Conservation (phyloP, 2,329 filamentous ascomycete species). For the Balansia obtecta region DNA sequence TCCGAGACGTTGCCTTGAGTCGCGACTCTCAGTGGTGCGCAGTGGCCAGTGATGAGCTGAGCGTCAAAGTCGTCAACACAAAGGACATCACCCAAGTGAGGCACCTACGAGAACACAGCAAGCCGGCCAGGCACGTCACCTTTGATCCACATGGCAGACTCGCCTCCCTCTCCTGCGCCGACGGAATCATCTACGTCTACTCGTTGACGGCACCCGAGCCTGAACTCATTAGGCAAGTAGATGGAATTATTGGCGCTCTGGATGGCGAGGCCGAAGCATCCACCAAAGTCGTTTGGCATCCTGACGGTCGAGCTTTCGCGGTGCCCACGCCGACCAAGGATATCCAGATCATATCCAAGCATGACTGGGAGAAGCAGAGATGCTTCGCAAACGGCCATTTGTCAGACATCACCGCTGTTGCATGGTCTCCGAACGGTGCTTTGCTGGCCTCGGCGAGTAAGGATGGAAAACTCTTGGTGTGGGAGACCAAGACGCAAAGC, state of each 20-base stretch:
- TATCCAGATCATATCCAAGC: slow-evolving; percentile 75
- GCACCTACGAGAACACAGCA: slow-evolving; percentile 70
- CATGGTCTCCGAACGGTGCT: slow-evolving; percentile 92
- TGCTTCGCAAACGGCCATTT: slow-evolving; percentile 68
- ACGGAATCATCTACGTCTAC: slow-evolving; percentile 86
- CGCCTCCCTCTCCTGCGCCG: slow-evolving; percentile 71
- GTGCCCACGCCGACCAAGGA: slow-evolving; percentile 71
- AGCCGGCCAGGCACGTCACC: slow-evolving; percentile 80
- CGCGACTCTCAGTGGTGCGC: slow-evolving; percentile 78
- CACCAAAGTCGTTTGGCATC: slow-evolving; percentile 76
- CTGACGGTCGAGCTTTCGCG: slow-evolving; percentile 84
- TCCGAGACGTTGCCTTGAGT: slow-evolving; percentile 76
- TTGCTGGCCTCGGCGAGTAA: slow-evolving; percentile 61
- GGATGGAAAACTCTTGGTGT: slow-evolving; percentile 62
- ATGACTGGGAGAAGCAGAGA: slow-evolving; percentile 80
- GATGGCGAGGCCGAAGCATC: slow-evolving; percentile 64
- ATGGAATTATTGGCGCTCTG: slow-evolving; percentile 69
- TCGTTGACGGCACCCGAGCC: slow-evolving; percentile 68
- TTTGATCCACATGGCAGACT: slow-evolving; percentile 73
- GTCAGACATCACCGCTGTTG: slow-evolving; percentile 71
- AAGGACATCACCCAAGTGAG: slow-evolving; percentile 65
- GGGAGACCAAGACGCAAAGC: slow-evolving; percentile 82
- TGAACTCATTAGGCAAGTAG: slow-evolving; percentile 69
- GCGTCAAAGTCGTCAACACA: slow-evolving; percentile 78
- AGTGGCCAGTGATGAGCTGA: slow-evolving; percentile 91